Conservation (phyloP, 2,329 filamentous ascomycete genomes). For the Paradendryphiella salina region DNA sequence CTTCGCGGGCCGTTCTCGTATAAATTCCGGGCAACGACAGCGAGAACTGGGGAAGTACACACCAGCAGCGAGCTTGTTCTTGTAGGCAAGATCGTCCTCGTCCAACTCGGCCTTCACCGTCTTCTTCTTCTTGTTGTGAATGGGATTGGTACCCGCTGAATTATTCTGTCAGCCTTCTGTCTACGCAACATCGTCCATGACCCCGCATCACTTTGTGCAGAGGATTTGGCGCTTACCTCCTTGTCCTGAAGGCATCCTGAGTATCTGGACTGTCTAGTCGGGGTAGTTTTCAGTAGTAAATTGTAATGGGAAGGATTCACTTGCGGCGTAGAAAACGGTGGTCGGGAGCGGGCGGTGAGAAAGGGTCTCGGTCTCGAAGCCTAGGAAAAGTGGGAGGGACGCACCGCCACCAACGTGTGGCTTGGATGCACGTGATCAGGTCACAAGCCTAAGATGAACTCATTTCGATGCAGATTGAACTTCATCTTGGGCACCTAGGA, state of each 20-base stretch:
- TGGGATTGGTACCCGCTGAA: constrained; percentile 57
- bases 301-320: constrained; percentile 11
- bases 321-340: constrained; percentile 19
- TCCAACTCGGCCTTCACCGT: constrained; percentile 73
- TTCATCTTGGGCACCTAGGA: not conserved
- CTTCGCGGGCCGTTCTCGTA: not conserved
- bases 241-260: constrained; percentile 56
- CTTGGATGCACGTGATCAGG: not conserved
- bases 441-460: not conserved
- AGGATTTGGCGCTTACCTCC: constrained; percentile 47
- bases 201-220: constrained; percentile 8
- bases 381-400: constrained; percentile 21
- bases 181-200: not conserved
- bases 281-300: constrained; percentile 7
- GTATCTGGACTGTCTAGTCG: constrained; percentile 7
- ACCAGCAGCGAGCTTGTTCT: constrained; percentile 84
- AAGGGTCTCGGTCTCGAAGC: constrained; percentile 17
- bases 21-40: not conserved
- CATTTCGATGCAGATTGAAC: not conserved
- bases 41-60: constrained; percentile 43
- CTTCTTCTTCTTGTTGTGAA: constrained; percentile 77
- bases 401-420: constrained; percentile 10
- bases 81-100: constrained; percentile 82
- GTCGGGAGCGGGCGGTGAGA: constrained; percentile 26
- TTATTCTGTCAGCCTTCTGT: constrained; percentile 26